Conservation (phyloP, 441 rosid genomes). For the Erodium moschatum region DNA sequence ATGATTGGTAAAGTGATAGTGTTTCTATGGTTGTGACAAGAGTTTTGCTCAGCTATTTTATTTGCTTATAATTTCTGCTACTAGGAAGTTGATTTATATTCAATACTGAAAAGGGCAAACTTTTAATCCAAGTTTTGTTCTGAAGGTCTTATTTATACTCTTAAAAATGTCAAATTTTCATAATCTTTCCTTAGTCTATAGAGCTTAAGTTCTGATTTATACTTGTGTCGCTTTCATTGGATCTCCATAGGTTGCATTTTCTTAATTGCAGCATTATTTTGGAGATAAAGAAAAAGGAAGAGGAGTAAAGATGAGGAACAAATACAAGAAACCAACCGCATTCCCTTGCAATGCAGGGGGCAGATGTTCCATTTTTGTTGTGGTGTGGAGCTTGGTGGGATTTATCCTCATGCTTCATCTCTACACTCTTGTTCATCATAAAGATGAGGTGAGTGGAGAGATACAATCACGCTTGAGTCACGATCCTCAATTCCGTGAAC, state of each 20-base stretch:
- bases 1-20: not conserved
- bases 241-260: conserved; percentile 47
- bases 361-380: conserved; percentile 48
- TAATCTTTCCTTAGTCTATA: not conserved
- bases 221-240: conserved; percentile 25
- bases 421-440: conserved; percentile 35
- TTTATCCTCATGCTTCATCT: conserved; percentile 53
- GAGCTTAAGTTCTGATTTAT: conserved; percentile 20
- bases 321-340: conserved; percentile 58
- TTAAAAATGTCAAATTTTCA: not conserved
- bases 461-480: conserved; percentile 33
- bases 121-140: conserved; percentile 9
- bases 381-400: conserved; percentile 67
- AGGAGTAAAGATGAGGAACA: conserved; percentile 66
- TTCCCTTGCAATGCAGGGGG: conserved; percentile 66
- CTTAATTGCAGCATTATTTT: conserved; percentile 46
- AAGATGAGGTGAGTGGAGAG: conserved; percentile 31
- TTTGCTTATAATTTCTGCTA: not conserved
- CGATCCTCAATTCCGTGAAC: conserved; percentile 41
- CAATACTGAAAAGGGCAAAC: conserved; percentile 9
- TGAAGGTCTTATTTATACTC: not conserved
- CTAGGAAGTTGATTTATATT: conserved; percentile 9
- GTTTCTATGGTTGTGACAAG: not conserved
- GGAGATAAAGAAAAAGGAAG: conserved; percentile 39
- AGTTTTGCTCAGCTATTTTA: not conserved